Percentiles rank a stretch among this genome's conserved stretches.
phyloP scores from a whole-genome alignment of 1,139 yeast genomes.

The Wickerhamomyces sp. region DNA sequence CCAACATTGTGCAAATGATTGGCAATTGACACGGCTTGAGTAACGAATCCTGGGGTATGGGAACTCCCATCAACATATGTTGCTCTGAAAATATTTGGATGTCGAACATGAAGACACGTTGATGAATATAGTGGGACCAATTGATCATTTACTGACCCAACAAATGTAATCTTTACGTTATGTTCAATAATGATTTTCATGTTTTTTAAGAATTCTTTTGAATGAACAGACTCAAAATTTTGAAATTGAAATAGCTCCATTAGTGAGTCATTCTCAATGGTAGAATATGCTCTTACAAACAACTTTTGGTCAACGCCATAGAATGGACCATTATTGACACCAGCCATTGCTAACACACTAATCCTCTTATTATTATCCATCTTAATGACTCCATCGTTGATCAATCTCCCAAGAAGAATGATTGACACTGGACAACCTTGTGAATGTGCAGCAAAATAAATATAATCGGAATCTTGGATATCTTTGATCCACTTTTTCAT shows the following conservation, averaged over 20 bases:
- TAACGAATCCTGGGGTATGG: slow-evolving; percentile 46
- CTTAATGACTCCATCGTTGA: slow-evolving; percentile 61
- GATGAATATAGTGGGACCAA: slow-evolving; percentile 90
- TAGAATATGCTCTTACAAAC: slow-evolving; percentile 81
- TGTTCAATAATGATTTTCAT: slow-evolving; percentile 58
- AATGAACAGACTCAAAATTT: slow-evolving; percentile 64
- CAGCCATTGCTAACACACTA: slow-evolving; percentile 91
- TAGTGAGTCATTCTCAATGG: slow-evolving; percentile 84
- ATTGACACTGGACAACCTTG: slow-evolving; percentile 95
- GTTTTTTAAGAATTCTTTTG: slow-evolving; percentile 65
- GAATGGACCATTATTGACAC: slow-evolving; percentile 89
- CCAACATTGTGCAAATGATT: slow-evolving; percentile 57
- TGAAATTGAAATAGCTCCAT: slow-evolving; percentile 85
- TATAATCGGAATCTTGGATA: slow-evolving; percentile 71
- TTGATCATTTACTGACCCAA: slow-evolving; percentile 90
- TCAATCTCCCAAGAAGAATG: slow-evolving; percentile 64
- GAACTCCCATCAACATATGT: slow-evolving; percentile 69
- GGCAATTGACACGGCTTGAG: slow-evolving; percentile 46
- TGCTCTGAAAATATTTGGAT: slow-evolving; percentile 86
- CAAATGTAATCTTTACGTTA: slow-evolving; percentile 72
- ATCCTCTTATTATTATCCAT: slow-evolving; percentile 44
- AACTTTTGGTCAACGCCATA: slow-evolving; percentile 82
- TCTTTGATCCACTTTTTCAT: slow-evolving; percentile 68
- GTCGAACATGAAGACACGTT: slow-evolving; percentile 72
- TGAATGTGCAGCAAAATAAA: slow-evolving; percentile 88